phyloP scores from a whole-genome alignment of 306 rosid species.

The Clitoria ternatea region DNA sequence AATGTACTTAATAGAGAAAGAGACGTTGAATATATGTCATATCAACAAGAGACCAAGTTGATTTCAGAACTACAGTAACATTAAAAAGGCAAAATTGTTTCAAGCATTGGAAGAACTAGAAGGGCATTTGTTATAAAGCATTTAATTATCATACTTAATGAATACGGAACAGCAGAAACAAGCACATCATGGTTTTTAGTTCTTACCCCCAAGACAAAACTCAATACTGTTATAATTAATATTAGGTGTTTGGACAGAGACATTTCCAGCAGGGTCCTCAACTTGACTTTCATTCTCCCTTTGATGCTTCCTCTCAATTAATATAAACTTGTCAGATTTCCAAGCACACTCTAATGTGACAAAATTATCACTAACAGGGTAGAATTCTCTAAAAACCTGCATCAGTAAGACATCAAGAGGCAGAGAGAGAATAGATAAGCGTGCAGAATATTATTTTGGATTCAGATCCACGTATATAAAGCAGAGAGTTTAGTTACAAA shows the following conservation, averaged over 20 bases:
- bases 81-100: background rate
- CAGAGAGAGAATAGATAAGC: background rate
- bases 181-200: no score
- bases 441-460: background rate
- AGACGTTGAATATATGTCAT: no score
- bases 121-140: no score
- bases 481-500: background rate
- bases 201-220: no score
- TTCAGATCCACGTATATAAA: background rate
- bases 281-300: slow-evolving; percentile 34
- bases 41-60: background rate
- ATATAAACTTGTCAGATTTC: no score
- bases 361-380: slow-evolving; percentile 59
- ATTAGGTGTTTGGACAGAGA: no score
- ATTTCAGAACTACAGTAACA: background rate
- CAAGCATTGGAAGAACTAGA: background rate
- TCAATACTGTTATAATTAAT: no score
- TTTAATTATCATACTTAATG: no score
- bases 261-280: slow-evolving; percentile 35
- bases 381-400: slow-evolving; percentile 74
- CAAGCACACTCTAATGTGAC: slow-evolving; percentile 61
- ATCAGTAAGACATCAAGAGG: background rate
- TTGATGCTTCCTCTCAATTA: slow-evolving; percentile 45
- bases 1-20: no score
- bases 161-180: no score